These are phyloP conservation scores for Chytriomyces sp. DNA, from an alignment of 192 early-diverging fungal species.

Conservation along the genomic window DNA sequence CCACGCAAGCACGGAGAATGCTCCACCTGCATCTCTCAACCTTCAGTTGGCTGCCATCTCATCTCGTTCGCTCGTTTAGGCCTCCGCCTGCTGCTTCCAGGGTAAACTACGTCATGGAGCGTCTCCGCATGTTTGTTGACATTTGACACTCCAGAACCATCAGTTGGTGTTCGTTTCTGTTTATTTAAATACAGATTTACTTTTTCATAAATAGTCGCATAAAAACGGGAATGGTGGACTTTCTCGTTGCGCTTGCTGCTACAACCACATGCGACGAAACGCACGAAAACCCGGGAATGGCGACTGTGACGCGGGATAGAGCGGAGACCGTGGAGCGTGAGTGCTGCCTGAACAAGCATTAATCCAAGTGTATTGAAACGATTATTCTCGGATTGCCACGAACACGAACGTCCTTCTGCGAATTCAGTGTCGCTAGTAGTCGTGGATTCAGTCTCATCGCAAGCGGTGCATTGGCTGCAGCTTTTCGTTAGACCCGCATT, in stretches of 20 bases:
- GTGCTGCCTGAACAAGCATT: constrained; percentile 2
- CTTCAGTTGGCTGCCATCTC: too few relatives aligned
- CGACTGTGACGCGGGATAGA: constrained; percentile 55
- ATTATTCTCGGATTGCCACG: background rate
- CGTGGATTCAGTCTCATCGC: background rate
- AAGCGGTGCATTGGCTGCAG: constrained; percentile 40
- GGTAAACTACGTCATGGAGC: too few relatives aligned
- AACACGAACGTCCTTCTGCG: background rate
- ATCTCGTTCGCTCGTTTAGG: too few relatives aligned
- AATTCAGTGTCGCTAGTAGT: too few relatives aligned
- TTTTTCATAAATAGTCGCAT: too few relatives aligned
- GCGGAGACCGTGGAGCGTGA: constrained; percentile 50
- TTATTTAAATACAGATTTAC: too few relatives aligned
- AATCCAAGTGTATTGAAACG: background rate
- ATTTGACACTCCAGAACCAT: too few relatives aligned
- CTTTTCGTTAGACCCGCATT: constrained; percentile 35
- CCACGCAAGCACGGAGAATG: too few relatives aligned
- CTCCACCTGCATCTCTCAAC: too few relatives aligned
- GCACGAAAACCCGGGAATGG: constrained; percentile 57
- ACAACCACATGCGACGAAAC: constrained; percentile 79
- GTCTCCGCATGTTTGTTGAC: too few relatives aligned
- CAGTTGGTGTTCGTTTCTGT: too few relatives aligned
- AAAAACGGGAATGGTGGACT: constrained; percentile 36
- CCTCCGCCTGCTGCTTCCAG: too few relatives aligned
- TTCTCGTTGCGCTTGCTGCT: constrained; percentile 67